Conservation (phyloP, 352 stramenopile species). For the Thalassiosira mediterranea region DNA sequence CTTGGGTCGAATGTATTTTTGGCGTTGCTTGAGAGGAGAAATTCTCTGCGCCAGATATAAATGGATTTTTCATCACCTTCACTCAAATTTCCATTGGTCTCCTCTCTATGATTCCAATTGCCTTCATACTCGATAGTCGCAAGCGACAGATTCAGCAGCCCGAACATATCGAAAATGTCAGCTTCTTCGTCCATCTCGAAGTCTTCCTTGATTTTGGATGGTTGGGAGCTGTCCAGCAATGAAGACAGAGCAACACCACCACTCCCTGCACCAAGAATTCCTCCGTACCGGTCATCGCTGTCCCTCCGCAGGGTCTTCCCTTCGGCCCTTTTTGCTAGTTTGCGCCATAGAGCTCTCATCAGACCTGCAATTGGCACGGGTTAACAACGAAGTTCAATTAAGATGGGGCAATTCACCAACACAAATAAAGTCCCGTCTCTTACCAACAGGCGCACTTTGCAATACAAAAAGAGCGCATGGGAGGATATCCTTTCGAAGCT, state of each 20-base stretch:
- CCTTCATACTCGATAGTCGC: slow-evolving; percentile 84
- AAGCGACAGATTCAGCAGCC: slow-evolving; percentile 79
- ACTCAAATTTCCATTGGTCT: slow-evolving; percentile 35
- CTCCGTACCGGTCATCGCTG: slow-evolving; percentile 66
- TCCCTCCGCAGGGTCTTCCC: slow-evolving; percentile 57
- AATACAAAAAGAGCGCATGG: slow-evolving; percentile 80
- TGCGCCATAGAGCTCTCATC: slow-evolving; percentile 80
- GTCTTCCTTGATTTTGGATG: slow-evolving; percentile 35
- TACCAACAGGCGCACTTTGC: slow-evolving; percentile 71
- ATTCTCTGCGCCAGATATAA: slow-evolving; percentile 80
- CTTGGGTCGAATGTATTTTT: slow-evolving; percentile 46
- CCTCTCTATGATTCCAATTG: slow-evolving; percentile 53
- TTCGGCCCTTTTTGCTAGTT: slow-evolving; percentile 64
- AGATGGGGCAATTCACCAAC: slow-evolving; percentile 74
- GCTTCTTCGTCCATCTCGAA: slow-evolving; percentile 43
- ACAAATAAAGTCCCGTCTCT: slow-evolving; percentile 75
- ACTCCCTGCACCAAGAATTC: slow-evolving; percentile 52
- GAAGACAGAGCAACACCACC: slow-evolving; percentile 31
- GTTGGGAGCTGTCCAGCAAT: slow-evolving; percentile 17
- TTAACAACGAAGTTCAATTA: not conserved
- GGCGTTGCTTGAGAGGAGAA: slow-evolving; percentile 55
- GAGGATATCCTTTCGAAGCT: slow-evolving; percentile 81
- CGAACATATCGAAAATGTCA: slow-evolving; percentile 83
- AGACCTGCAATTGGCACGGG: slow-evolving; percentile 28
- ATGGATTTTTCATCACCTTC: slow-evolving; percentile 50